A percentile compares a stretch with the other conserved stretches of the same genome.
Evolutionary conservation across 352 stramenopile species (phyloP).

Genomic region (Nothophytophthora sp.): DNA sequence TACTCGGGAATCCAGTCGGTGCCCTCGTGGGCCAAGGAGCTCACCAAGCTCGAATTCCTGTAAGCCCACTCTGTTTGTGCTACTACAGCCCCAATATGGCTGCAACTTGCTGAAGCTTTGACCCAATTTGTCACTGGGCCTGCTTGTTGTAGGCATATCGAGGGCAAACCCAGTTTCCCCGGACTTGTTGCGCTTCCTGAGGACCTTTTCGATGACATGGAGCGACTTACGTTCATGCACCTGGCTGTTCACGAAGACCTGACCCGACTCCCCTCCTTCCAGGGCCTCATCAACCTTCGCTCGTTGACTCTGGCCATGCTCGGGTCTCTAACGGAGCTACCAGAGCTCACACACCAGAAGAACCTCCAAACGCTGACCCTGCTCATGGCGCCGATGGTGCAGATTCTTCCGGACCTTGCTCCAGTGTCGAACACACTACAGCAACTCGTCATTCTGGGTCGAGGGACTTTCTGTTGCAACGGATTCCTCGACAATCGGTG

Average conservation of each 20-base stretch:
- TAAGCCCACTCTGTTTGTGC: neutral
- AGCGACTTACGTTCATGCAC: constrained; percentile 10
- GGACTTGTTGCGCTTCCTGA: neutral
- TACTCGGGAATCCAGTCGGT: constrained; percentile 18
- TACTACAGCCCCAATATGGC: too few relatives aligned
- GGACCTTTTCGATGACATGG: constrained; percentile 22
- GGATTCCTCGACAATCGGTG: constrained; percentile 18
- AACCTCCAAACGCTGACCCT: constrained; percentile 3
- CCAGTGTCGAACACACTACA: neutral
- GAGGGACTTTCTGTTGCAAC: constrained; percentile 24
- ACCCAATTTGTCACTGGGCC: too few relatives aligned
- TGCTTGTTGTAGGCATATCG: neutral
- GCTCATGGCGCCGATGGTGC: constrained; percentile 3
- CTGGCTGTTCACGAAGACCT: constrained; percentile 15
- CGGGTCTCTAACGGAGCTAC: constrained; percentile 6
- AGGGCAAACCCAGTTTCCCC: neutral
- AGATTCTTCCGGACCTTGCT: constrained; percentile 14
- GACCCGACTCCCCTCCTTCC: constrained; percentile 3
- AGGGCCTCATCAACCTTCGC: constrained; percentile 10
- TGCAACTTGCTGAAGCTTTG: too few relatives aligned
- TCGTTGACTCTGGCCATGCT: constrained; percentile 17
- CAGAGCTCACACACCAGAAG: constrained; percentile 6
- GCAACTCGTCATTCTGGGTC: constrained; percentile 1
- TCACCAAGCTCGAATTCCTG: constrained; percentile 6
- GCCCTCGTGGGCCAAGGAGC: constrained; percentile 19